phyloP scores from a whole-genome alignment of 495 filamentous ascomycete species.

The Usnea hakonensis region DNA sequence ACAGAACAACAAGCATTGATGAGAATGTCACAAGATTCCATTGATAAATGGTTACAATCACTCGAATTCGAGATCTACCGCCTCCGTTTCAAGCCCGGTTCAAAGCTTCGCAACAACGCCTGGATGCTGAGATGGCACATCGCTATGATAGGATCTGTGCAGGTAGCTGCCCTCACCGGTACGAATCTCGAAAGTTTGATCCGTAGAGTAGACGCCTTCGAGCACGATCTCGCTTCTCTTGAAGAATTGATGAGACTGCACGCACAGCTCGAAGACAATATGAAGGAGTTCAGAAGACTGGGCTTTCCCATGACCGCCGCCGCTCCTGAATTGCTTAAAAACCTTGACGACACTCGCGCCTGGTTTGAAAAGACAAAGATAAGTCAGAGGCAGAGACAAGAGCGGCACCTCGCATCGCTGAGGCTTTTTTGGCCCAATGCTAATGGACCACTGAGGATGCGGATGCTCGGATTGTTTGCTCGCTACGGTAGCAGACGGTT shows the following conservation, averaged over 20 bases:
- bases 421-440: neutral
- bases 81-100: neutral
- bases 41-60: neutral
- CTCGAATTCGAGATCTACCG: neutral
- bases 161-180: neutral
- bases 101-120: neutral
- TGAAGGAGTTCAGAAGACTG: too few species aligned
- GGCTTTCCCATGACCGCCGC: too few species aligned
- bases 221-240: neutral
- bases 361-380: neutral
- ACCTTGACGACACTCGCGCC: neutral
- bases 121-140: neutral
- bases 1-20: neutral
- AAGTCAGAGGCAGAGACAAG: neutral
- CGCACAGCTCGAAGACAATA: neutral
- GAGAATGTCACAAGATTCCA: neutral
- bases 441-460: neutral
- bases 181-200: neutral
- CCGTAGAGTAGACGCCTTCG: neutral
- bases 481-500: neutral
- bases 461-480: neutral
- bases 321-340: too few species aligned
- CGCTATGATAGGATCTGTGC: neutral
- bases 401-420: neutral
- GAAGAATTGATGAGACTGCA: neutral